Evolutionary conservation across 371 early-diverging fungal species (phyloP).

Genomic region (Actinomortierella ambigua): DNA sequence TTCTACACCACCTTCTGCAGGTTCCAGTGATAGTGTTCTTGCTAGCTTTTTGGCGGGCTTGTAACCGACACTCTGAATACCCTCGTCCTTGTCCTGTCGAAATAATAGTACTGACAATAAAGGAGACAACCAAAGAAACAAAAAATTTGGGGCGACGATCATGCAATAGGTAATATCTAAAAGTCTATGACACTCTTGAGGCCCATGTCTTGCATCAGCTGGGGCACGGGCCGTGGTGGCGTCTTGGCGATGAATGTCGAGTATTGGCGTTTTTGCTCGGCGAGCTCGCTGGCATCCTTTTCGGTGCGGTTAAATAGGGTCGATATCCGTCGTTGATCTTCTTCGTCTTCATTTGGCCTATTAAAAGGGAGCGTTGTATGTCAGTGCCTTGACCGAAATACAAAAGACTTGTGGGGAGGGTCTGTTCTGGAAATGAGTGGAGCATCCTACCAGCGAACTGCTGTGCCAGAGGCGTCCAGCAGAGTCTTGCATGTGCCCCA

Average conservation of each 20-base stretch:
- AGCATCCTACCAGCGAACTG: slow-evolving; percentile 44
- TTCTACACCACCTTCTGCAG: slow-evolving; percentile 2
- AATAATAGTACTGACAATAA: too few species aligned
- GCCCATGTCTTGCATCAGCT: slow-evolving; percentile 43
- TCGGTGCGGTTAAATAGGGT: slow-evolving; percentile 19
- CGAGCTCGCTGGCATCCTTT: slow-evolving; percentile 2
- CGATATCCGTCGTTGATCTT: slow-evolving; percentile 30
- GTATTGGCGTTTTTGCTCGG: slow-evolving; percentile 22
- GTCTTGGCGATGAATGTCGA: slow-evolving; percentile 31
- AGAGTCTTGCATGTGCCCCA: slow-evolving; percentile 92
- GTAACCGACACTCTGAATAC: too few species aligned
- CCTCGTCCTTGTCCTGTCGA: too few species aligned
- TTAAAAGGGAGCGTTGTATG: too few species aligned
- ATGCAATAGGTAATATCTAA: slow-evolving; percentile 1
- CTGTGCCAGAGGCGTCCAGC: slow-evolving; percentile 56
- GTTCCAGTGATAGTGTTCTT: slow-evolving; percentile 27
- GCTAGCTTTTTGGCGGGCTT: slow-evolving; percentile 41
- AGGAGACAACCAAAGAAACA: too few species aligned
- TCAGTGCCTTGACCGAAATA: too few species aligned
- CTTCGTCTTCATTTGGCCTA: slow-evolving; percentile 33
- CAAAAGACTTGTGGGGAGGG: too few species aligned
- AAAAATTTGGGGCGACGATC: too few species aligned
- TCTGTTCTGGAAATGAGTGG: too few species aligned
- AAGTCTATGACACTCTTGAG: slow-evolving; percentile 35
- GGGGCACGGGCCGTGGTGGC: slow-evolving; percentile 33